phyloP scores from a whole-genome alignment of 495 filamentous ascomycete genomes.

The Chaetomium fimeti region DNA sequence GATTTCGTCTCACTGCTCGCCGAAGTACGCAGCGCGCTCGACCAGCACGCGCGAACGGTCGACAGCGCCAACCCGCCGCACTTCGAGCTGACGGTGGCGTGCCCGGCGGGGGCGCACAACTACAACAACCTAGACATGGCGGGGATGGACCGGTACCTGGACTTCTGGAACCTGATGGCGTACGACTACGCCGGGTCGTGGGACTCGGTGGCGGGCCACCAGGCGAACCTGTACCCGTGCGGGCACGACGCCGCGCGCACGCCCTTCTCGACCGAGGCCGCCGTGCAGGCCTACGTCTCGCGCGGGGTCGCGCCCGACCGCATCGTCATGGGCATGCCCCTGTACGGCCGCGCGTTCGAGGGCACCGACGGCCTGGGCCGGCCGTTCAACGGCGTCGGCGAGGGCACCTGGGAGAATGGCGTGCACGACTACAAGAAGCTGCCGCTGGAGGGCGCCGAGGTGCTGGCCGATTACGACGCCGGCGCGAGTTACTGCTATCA shows the following conservation, averaged over 20 bases:
- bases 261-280: slow-evolving; percentile 70
- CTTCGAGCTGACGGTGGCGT: slow-evolving; percentile 82
- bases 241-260: slow-evolving; percentile 58
- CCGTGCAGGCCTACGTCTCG: slow-evolving; percentile 64
- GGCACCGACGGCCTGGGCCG: slow-evolving; percentile 71
- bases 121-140: slow-evolving; percentile 70
- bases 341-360: slow-evolving; percentile 86
- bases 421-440: slow-evolving; percentile 84
- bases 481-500: slow-evolving; percentile 75
- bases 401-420: slow-evolving; percentile 81
- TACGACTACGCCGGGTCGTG: slow-evolving; percentile 80
- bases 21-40: slow-evolving; percentile 61
- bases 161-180: slow-evolving; percentile 95
- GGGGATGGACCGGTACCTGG: slow-evolving; percentile 76
- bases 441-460: slow-evolving; percentile 53
- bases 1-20: slow-evolving; percentile 73
- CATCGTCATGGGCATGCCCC: slow-evolving; percentile 85
- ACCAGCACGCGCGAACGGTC: slow-evolving; percentile 53
- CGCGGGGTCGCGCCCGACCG: slow-evolving; percentile 63
- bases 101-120: slow-evolving; percentile 63
- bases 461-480: slow-evolving; percentile 51
- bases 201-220: slow-evolving; percentile 71
- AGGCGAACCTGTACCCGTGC: slow-evolving; percentile 72
- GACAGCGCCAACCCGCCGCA: slow-evolving; percentile 46
- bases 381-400: slow-evolving; percentile 67